Base-by-base conservation (phyloP, 106 monocot species). In the Dendrobium catenatum region DNA sequence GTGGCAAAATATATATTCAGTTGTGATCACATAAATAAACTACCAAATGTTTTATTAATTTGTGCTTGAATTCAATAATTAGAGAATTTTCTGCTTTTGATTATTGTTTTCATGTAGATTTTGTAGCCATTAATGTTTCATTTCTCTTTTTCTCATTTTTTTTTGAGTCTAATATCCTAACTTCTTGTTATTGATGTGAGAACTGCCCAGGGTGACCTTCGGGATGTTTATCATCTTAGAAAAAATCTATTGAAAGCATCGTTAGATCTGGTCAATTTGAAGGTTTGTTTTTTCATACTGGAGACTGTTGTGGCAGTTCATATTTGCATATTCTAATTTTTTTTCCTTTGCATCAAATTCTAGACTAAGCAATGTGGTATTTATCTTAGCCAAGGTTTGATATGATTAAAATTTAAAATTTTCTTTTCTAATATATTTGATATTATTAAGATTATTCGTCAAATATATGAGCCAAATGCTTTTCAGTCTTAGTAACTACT, bases 161-260 rank as follows among this genome's bases (percentile, higher is more conserved):
- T 70, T 15, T 8, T 15, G 5, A 26, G 70, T 33, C 15, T 70
- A 70, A 70, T 37, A 37, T 70, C 19, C 72, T 72, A 33, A 44
- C 15, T 76, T 26, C n/a, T 49, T 42, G 26, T 76, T 49, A 49
- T 76, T 49, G 0, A 26, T 49, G 22, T 24, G 76, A 27, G 49
- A 76, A 76, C 24, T 51, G 4, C 72, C 44, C 86, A 94, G 94
- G 88, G 88, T 70, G 88, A 89, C 37, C 81, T 75, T 78, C 86
- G 75, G 4, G 89, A 94, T 83, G 73, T 84, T 84, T 76, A 88
- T 20, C 40, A 83, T 64, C 79, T 91, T 47, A 84, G 94, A 68
- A 91, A 82, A 83, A 86, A 79, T 82, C 86, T 94, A 56, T 59
- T 94, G 76, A 91, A 81, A 84, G 84, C 83, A 75, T 75, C 80